These are phyloP conservation scores for Phaffomyces opuntiae DNA, from an alignment of 805 yeast species.

Conservation along the genomic window DNA sequence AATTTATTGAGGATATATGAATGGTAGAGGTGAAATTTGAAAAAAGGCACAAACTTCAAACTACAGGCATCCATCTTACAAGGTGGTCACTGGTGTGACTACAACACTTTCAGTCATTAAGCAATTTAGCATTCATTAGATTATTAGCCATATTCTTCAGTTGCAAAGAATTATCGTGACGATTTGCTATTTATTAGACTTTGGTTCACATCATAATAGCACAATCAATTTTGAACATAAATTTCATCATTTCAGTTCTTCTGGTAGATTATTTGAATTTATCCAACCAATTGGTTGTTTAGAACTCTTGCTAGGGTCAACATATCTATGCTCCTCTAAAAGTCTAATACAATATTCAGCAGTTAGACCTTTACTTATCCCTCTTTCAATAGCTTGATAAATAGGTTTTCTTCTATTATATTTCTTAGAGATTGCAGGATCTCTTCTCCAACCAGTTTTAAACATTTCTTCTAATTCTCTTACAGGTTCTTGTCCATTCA, in stretches of 20 bases:
- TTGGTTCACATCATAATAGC: too few species aligned
- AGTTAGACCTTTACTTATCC: conserved; percentile 36
- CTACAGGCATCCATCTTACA: too few species aligned
- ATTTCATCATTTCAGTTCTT: conserved; percentile 10
- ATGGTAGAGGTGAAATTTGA: too few species aligned
- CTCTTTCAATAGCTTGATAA: conserved; percentile 48
- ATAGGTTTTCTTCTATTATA: conserved; percentile 46
- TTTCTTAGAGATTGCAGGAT: conserved; percentile 45
- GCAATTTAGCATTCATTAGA: too few species aligned
- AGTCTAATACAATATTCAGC: conserved; percentile 37
- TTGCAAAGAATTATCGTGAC: too few species aligned
- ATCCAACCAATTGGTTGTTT: conserved; percentile 42
- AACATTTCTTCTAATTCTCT: conserved; percentile 40
- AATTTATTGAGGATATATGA: too few species aligned
- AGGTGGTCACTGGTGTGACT: too few species aligned
- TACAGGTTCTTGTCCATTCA: conserved; percentile 46
- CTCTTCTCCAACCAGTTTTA: conserved; percentile 50
- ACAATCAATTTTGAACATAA: too few species aligned
- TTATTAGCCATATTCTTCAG: too few species aligned
- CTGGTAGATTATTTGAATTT: conserved; percentile 33
- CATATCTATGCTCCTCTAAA: conserved; percentile 37
- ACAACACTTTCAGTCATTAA: too few species aligned
- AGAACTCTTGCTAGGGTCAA: conserved; percentile 32
- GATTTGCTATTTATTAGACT: too few species aligned
- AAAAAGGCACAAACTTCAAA: too few species aligned